Base-by-base conservation (phyloP, 1,284 basidiomycete species). In the Athelia psychrophila region DNA sequence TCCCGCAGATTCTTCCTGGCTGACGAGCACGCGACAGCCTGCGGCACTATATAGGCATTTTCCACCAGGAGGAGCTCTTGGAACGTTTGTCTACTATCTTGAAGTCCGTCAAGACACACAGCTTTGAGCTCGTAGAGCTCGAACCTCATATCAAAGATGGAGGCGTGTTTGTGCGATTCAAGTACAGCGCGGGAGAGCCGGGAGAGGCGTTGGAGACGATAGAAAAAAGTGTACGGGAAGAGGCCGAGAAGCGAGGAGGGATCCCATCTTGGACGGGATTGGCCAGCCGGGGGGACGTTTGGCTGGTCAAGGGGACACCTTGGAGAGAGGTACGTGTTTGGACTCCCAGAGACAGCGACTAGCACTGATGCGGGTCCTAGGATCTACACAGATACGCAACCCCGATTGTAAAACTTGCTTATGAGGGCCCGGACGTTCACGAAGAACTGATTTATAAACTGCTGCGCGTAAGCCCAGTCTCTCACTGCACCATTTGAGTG, bases 321-420 rank as follows among this genome's bases (percentile, higher is more conserved):
- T 95, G 92, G 91, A 77, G 78, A 56, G 93, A 95, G 78, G 91
- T 91, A 51, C 32, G 78, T 66, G 30, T 15, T 19, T 30, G 27
- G n/a, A 8, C n/a, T 42, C 20, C 6, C 20, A 42, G 38, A 9
- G 20, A 6, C 20, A 42, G 8, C n/a, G 6, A 42, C 38, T 18
- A 5, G 6, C n/a, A 5, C n/a, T 22, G n/a, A 6, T 16, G 45
- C 10, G 18, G 36, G 52, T n/a, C 33, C 30, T 56, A 95, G 88
- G 95, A 97, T 60, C 84, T 96, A 81, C 77, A 86, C 58, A 79
- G 91, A 46, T 95, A 85, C 65, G 85, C 92, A 0, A 88, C 90
- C 5, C 71, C 76, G 2, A 76, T 87, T 15, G 62, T 97, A 42
- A 83, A 82, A 54, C 80, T 95, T n/a, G 73, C 83, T 8, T 96